A percentile compares a stretch with the other conserved stretches of the same genome.
phyloP scores from a whole-genome alignment of 768 basidiomycete genomes.

The Tephrocybe sp. region DNA sequence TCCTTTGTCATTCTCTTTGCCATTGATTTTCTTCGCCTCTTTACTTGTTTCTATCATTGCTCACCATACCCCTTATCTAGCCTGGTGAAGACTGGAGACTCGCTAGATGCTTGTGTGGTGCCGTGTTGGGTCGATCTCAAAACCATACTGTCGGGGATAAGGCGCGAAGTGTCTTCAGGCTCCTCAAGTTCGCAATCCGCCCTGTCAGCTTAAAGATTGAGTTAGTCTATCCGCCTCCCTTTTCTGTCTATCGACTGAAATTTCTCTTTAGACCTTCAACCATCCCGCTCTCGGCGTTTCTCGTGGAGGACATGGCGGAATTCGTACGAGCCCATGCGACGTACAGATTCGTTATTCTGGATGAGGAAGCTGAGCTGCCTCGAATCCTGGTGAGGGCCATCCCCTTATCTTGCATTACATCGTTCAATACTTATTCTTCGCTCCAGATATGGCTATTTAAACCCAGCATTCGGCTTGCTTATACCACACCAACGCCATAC shows the following conservation, averaged over 20 bases:
- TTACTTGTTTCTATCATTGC: slow-evolving; percentile 14
- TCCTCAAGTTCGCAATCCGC: slow-evolving; percentile 84
- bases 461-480: slow-evolving; percentile 80
- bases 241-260: not conserved
- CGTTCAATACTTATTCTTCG: not conserved
- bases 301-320: slow-evolving; percentile 90
- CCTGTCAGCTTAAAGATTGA: slow-evolving; percentile 60
- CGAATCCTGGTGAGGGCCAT: slow-evolving; percentile 60
- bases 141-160: slow-evolving; percentile 38
- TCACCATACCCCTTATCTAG: slow-evolving; percentile 42
- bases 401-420: not conserved
- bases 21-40: slow-evolving; percentile 13
- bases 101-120: slow-evolving; percentile 82
- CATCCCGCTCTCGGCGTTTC: slow-evolving; percentile 80
- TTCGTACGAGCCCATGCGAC: slow-evolving; percentile 90
- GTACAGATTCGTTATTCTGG: slow-evolving; percentile 86
- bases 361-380: slow-evolving; percentile 83
- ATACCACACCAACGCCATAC: slow-evolving; percentile 55
- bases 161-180: slow-evolving; percentile 52
- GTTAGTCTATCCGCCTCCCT: slow-evolving; percentile 42
- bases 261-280: slow-evolving; percentile 35
- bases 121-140: slow-evolving; percentile 72
- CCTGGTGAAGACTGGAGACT: slow-evolving; percentile 62
- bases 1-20: slow-evolving; percentile 21
- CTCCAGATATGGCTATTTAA: slow-evolving; percentile 95